Conservation (phyloP, 1,284 basidiomycete genomes). For the Cryptococcus sp. region DNA sequence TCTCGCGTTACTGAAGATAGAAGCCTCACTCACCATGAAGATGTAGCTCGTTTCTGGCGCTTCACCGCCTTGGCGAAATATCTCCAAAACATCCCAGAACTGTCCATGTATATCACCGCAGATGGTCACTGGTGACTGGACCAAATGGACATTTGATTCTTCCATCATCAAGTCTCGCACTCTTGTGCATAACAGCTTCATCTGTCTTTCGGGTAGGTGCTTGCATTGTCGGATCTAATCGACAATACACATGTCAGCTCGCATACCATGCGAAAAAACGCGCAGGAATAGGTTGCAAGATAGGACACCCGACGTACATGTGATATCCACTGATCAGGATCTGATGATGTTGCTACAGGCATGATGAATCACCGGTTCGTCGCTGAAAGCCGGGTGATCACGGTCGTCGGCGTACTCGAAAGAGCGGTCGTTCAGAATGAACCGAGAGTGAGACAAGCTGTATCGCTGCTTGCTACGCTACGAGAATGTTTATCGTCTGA, state of each 20-base stretch:
- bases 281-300: background rate
- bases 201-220: constrained; percentile 85
- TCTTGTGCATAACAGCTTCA: constrained; percentile 84
- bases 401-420: too few species aligned
- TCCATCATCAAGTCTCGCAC: constrained; percentile 85
- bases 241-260: background rate
- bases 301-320: constrained; percentile 30
- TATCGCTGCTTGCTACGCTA: too few species aligned
- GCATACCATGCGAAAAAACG: background rate
- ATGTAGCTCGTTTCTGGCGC: constrained; percentile 91
- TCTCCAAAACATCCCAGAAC: constrained; percentile 92
- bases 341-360: constrained; percentile 28
- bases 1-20: background rate
- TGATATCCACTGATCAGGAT: constrained; percentile 48
- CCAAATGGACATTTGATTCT: constrained; percentile 93
- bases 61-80: constrained; percentile 84
- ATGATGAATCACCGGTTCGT: constrained; percentile 3
- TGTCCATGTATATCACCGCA: constrained; percentile 95
- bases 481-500: too few species aligned
- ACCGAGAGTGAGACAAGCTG: too few species aligned
- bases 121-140: constrained; percentile 85
- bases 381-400: too few species aligned
- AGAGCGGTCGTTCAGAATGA: too few species aligned
- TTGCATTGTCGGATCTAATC: constrained; percentile 73
- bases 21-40: constrained; percentile 72